Conservation (phyloP, 176 grass and related monocot species). For the Carex myosuroides region DNA sequence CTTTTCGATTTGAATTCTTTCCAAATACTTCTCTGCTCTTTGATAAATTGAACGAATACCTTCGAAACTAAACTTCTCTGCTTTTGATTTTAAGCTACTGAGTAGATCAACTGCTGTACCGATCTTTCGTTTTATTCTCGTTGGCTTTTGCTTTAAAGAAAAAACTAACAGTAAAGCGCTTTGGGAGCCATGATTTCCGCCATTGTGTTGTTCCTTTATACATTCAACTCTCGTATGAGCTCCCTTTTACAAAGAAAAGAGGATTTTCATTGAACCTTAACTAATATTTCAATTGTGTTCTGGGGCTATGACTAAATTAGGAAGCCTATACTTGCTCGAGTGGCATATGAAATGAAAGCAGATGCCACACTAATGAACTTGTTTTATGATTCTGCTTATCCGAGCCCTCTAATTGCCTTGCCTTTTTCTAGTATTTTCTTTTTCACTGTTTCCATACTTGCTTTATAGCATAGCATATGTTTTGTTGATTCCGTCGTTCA, state of each 20-base stretch:
- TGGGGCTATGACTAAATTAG: neutral
- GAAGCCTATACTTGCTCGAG: neutral
- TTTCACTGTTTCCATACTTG: neutral
- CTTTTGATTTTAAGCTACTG: neutral
- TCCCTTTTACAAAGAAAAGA: neutral
- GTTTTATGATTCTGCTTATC: neutral
- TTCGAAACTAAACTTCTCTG: no score
- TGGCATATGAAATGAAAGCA: neutral
- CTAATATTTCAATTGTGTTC: neutral
- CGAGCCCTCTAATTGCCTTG: neutral
- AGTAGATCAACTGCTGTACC: neutral
- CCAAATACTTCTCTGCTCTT: neutral
- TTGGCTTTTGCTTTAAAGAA: no score
- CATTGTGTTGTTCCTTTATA: neutral
- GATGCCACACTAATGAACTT: neutral
- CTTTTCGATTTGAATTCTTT: neutral
- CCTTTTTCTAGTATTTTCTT: neutral
- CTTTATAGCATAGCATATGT: no score
- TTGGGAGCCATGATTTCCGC: neutral
- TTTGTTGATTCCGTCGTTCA: no score
- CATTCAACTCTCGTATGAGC: neutral
- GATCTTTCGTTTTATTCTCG: neutral
- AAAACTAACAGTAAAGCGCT: no score
- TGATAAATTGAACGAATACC: neutral
- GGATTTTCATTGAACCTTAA: neutral